phyloP scores from a whole-genome alignment of 306 rosid species.

The Erythrophleum fordii region DNA sequence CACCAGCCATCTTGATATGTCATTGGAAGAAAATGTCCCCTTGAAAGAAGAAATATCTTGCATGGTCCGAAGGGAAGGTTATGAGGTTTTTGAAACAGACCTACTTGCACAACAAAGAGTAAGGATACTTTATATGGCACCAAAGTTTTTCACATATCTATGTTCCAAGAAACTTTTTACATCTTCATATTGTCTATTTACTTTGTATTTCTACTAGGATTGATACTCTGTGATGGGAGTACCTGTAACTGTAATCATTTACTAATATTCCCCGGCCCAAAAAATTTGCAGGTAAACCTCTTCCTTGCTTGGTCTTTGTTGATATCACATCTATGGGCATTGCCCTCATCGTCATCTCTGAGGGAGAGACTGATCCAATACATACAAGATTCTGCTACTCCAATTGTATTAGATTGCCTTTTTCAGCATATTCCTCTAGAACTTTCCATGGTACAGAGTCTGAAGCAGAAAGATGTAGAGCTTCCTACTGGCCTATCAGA shows the following conservation, averaged over 20 bases:
- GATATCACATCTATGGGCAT: constrained; percentile 77
- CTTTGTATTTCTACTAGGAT: constrained; percentile 19
- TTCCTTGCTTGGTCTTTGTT: constrained; percentile 94
- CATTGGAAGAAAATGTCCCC: constrained; percentile 60
- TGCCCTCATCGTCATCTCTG: constrained; percentile 79
- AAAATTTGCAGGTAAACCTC: constrained; percentile 64
- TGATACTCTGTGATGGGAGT: not conserved
- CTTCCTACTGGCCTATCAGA: constrained; percentile 65
- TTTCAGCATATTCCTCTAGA: constrained; percentile 90
- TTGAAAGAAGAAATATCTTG: constrained; percentile 75
- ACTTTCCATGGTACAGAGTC: constrained; percentile 48
- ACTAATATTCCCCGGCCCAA: constrained; percentile 3
- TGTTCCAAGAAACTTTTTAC: constrained; percentile 4
- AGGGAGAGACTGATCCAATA: constrained; percentile 87
- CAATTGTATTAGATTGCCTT: constrained; percentile 80
- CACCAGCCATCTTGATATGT: constrained; percentile 52
- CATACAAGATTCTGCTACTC: constrained; percentile 76
- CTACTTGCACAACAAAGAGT: constrained; percentile 73
- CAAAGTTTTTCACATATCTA: constrained; percentile 16
- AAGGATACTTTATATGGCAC: constrained; percentile 40
- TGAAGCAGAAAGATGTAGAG: constrained; percentile 77
- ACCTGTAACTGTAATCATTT: not conserved
- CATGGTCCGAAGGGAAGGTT: constrained; percentile 72
- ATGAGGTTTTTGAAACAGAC: constrained; percentile 70
- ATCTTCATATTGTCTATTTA: constrained; percentile 26